Conservation (phyloP, 2,329 filamentous ascomycete genomes). For the Curvularia sp. region DNA sequence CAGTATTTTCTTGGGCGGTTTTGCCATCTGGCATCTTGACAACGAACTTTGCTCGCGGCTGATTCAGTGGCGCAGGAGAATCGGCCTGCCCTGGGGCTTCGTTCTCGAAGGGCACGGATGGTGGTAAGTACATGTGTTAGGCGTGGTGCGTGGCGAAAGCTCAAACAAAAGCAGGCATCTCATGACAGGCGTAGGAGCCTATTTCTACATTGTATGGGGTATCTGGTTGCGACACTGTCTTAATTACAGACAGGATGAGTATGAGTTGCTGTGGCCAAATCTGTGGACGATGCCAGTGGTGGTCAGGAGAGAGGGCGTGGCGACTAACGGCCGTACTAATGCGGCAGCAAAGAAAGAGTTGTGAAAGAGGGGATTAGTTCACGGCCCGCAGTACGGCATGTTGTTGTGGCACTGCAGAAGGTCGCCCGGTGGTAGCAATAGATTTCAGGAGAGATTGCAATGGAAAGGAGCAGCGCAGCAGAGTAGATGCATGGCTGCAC, state of each 20-base stretch:
- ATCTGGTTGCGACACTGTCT: constrained; percentile 81
- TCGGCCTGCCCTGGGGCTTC: constrained; percentile 81
- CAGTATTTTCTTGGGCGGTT: constrained; percentile 74
- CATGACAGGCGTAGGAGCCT: constrained; percentile 82
- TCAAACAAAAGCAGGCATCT: constrained; percentile 65
- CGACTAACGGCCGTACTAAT: constrained; percentile 19
- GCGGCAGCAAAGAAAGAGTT: constrained; percentile 43
- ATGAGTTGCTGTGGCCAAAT: constrained; percentile 72
- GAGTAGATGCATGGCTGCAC: neutral
- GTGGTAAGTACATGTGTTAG: constrained; percentile 61
- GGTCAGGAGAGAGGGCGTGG: constrained; percentile 39
- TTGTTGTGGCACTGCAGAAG: neutral
- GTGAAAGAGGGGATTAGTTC: neutral
- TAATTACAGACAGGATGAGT: constrained; percentile 75
- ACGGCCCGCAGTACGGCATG: neutral
- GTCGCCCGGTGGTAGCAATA: neutral
- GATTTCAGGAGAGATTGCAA: neutral
- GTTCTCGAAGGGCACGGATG: constrained; percentile 76
- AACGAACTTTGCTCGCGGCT: constrained; percentile 75
- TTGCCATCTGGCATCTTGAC: constrained; percentile 79
- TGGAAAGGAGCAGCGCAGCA: neutral
- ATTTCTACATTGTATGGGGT: constrained; percentile 84
- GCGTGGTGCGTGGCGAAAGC: constrained; percentile 4
- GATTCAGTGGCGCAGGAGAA: constrained; percentile 67
- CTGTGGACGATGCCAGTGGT: constrained; percentile 63